phyloP scores from a whole-genome alignment of 2,329 filamentous ascomycete genomes.

The Monilinia laxa region DNA sequence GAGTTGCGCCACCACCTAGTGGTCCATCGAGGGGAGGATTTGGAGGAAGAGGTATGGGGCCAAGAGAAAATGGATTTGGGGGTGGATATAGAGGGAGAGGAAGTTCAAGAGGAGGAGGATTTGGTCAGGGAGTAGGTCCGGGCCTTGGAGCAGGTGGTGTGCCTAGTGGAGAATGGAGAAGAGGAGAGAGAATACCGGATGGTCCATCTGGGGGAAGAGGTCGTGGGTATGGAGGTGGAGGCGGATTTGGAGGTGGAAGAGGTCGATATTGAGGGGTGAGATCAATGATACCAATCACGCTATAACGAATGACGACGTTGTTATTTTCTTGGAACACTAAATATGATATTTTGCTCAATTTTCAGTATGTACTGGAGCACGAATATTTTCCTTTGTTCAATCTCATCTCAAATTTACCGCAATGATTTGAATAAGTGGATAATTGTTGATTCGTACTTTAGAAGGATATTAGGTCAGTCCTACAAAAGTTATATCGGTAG shows the following conservation, averaged over 20 bases:
- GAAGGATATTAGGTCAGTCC: constrained; percentile 2
- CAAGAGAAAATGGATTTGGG: constrained; percentile 42
- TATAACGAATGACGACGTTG: not conserved
- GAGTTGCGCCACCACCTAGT: constrained; percentile 63
- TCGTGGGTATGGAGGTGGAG: constrained; percentile 50
- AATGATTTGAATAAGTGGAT: not conserved
- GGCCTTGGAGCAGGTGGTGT: constrained; percentile 38
- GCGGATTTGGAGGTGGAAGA: constrained; percentile 48
- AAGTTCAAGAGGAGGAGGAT: constrained; percentile 43
- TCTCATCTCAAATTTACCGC: not conserved
- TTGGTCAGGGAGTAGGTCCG: constrained; percentile 45
- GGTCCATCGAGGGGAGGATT: constrained; percentile 42
- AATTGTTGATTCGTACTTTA: not conserved
- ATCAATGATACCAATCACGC: constrained; percentile 29
- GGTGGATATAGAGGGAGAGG: constrained; percentile 41
- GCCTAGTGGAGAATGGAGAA: constrained; percentile 62
- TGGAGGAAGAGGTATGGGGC: constrained; percentile 42
- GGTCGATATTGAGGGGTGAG: constrained; percentile 38
- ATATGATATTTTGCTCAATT: not conserved
- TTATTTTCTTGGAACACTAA: constrained; percentile 2
- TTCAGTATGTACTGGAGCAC: not conserved
- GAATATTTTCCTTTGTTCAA: not conserved
- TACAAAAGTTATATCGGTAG: not conserved
- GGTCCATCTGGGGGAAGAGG: constrained; percentile 45
- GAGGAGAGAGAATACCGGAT: constrained; percentile 62